Conservation (phyloP, 305 asterid genomes). For the Andrographis paniculata region DNA sequence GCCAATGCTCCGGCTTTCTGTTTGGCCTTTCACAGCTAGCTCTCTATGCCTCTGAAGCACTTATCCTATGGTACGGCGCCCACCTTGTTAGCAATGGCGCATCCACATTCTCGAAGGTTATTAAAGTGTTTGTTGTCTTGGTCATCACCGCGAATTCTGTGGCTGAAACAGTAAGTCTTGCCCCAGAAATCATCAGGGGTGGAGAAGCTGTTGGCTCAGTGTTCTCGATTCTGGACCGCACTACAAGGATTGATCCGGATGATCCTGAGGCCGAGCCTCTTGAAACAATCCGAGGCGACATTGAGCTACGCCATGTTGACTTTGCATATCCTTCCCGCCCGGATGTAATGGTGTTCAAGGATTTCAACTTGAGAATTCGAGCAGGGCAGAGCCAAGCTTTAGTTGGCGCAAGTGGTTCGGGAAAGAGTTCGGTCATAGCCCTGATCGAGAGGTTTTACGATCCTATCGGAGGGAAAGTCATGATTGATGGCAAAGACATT, state of each 20-base stretch:
- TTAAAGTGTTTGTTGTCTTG: constrained; percentile 84
- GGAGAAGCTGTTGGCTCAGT: constrained; percentile 97
- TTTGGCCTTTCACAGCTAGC: constrained; percentile 96
- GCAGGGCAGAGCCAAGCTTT: constrained; percentile 99
- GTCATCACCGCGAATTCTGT: constrained; percentile 92
- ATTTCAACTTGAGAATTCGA: constrained; percentile 68
- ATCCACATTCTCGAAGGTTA: constrained; percentile 88
- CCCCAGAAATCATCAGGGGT: constrained; percentile 88
- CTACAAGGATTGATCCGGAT: constrained; percentile 73
- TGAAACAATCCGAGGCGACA: constrained; percentile 74
- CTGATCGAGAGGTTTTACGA: constrained; percentile 84
- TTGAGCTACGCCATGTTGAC: constrained; percentile 87
- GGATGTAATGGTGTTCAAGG: constrained; percentile 82
- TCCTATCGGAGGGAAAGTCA: constrained; percentile 73
- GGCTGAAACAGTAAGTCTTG: constrained; percentile 90
- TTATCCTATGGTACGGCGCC: constrained; percentile 87
- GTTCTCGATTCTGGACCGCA: constrained; percentile 72
- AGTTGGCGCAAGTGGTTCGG: constrained; percentile 95
- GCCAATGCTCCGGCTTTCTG: constrained; percentile 63
- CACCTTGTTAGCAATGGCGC: constrained; percentile 69
- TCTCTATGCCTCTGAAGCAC: constrained; percentile 84
- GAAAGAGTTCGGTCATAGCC: constrained; percentile 83
- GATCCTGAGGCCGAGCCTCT: constrained; percentile 74
- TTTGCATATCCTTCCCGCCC: constrained; percentile 91
- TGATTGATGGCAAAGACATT: constrained; percentile 93